Conservation (phyloP, 2,329 filamentous ascomycete genomes). For the Bipolaris victoriae region DNA sequence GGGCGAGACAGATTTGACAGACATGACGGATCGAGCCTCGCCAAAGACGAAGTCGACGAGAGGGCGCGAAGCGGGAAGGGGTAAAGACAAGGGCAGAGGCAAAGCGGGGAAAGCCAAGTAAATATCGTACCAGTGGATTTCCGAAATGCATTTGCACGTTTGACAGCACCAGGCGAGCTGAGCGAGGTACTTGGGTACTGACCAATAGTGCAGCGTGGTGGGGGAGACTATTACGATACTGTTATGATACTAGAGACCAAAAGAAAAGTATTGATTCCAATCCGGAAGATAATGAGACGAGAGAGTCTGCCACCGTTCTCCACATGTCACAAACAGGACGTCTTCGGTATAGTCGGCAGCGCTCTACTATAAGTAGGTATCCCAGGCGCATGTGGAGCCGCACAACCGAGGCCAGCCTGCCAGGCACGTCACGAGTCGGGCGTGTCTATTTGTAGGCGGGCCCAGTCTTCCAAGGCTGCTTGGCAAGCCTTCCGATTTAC, state of each 20-base stretch:
- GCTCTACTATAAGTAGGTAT: neutral
- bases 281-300: no score
- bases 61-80: conserved; percentile 10
- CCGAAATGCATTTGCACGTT: neutral
- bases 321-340: neutral
- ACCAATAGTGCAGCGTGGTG: neutral
- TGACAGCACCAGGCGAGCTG: neutral
- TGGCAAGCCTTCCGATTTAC: conserved; percentile 3
- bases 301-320: neutral
- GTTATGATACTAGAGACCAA: neutral
- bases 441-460: conserved; percentile 7
- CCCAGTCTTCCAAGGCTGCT: conserved; percentile 2
- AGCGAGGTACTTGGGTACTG: neutral
- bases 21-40: conserved; percentile 31
- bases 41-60: conserved; percentile 21
- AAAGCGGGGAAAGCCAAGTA: conserved; percentile 13
- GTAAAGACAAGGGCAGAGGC: conserved; percentile 17
- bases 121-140: conserved; percentile 4
- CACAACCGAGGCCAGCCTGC: neutral
- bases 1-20: conserved; percentile 42
- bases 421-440: neutral
- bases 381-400: neutral
- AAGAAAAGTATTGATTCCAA: neutral
- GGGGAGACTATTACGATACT: neutral
- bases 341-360: neutral